A percentile compares a stretch with the other conserved stretches of the same genome.
Evolutionary conservation across 495 filamentous ascomycete genomes (phyloP).

Genomic region (Platismatia glauca): DNA sequence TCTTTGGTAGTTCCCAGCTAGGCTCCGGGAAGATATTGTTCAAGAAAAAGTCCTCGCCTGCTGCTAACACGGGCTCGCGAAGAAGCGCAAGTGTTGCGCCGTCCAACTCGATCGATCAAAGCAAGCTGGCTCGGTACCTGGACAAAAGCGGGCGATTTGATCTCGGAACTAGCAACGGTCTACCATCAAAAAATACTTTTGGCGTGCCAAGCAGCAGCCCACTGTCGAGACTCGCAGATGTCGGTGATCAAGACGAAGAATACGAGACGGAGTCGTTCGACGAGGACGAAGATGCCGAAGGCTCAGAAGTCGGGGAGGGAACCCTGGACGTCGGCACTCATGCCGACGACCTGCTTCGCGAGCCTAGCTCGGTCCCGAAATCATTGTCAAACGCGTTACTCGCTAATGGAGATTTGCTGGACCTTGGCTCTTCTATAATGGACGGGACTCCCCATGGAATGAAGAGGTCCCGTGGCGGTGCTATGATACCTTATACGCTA

Average conservation of each 20-base stretch:
- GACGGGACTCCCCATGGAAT: conserved; percentile 37
- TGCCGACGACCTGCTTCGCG: not conserved
- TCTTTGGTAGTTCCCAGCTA: conserved; percentile 58
- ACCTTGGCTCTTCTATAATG: conserved; percentile 24
- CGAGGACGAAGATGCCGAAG: conserved; percentile 27
- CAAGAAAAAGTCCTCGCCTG: conserved; percentile 31
- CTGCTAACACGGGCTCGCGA: conserved; percentile 35
- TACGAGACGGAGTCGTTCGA: conserved; percentile 30
- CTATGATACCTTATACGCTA: conserved; percentile 38
- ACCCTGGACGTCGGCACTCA: not conserved
- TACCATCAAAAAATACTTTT: conserved; percentile 30
- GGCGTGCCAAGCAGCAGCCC: conserved; percentile 30
- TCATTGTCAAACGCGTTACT: not conserved
- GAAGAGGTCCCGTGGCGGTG: conserved; percentile 33
- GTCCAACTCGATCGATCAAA: conserved; percentile 35
- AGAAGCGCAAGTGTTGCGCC: conserved; percentile 36
- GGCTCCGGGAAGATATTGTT: conserved; percentile 35
- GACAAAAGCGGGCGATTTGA: conserved; percentile 25
- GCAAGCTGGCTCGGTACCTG: conserved; percentile 31
- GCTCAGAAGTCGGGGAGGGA: conserved; percentile 32
- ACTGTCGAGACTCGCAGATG: conserved; percentile 21
- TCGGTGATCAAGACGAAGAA: conserved; percentile 21
- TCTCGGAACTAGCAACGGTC: conserved; percentile 26
- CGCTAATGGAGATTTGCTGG: not conserved
- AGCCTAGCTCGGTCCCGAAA: not conserved